These are phyloP conservation scores for Cutaneotrichosporon mucoides DNA, from an alignment of 1,284 basidiomycete genomes.

Conservation along the genomic window DNA sequence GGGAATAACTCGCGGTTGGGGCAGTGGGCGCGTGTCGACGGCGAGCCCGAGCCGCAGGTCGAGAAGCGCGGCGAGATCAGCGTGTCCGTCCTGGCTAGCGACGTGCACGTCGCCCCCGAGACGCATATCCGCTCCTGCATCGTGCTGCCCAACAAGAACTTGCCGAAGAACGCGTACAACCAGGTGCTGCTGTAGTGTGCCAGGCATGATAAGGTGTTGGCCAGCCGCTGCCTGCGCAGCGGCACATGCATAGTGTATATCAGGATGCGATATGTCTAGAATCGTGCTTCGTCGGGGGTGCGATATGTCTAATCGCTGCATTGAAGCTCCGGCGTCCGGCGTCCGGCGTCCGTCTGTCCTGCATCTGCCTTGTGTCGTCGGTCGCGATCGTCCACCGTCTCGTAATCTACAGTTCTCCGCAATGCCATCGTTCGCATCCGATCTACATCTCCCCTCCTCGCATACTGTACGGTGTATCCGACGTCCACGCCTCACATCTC, in stretches of 20 bases:
- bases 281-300: background rate
- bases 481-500: slow-evolving; percentile 13
- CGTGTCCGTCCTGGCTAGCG: slow-evolving; percentile 51
- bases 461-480: no score
- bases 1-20: slow-evolving; percentile 47
- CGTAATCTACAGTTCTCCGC: no score
- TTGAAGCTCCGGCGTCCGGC: background rate
- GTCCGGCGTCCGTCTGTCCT: background rate
- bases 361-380: background rate
- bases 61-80: slow-evolving; percentile 50
- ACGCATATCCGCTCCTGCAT: slow-evolving; percentile 50
- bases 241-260: slow-evolving; percentile 2
- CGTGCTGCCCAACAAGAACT: slow-evolving; percentile 53
- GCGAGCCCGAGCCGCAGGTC: slow-evolving; percentile 45
- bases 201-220: background rate
- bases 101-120: slow-evolving; percentile 50
- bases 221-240: no score
- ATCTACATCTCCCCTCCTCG: no score
- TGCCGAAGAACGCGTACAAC: slow-evolving; percentile 49
- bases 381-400: no score
- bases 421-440: no score
- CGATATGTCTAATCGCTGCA: no score
- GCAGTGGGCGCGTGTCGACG: slow-evolving; percentile 54
- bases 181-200: slow-evolving; percentile 50
- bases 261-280: background rate